Percentiles rank a stretch among this genome's conserved stretches.
Conservation (phyloP, 495 filamentous ascomycete genomes). For the Lophiotrema nucula region DNA sequence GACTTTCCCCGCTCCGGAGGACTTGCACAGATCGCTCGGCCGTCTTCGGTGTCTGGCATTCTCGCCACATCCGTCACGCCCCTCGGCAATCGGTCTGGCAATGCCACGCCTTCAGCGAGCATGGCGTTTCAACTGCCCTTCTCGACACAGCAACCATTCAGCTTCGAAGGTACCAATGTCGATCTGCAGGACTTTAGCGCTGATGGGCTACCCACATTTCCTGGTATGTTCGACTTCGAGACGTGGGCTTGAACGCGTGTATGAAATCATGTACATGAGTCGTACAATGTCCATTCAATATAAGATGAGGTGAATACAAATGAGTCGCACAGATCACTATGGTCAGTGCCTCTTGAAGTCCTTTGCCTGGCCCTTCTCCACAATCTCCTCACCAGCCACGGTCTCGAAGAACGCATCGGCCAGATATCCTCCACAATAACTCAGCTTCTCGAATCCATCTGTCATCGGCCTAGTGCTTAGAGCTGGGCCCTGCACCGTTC, state of each 20-base stretch:
- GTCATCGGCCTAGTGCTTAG: slow-evolving; percentile 3
- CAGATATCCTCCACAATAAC: slow-evolving; percentile 15
- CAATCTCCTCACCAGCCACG: slow-evolving; percentile 7
- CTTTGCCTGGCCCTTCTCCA: slow-evolving; percentile 2
- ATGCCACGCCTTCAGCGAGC: not conserved
- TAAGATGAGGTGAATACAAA: no score
- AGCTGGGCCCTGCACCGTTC: slow-evolving; percentile 5
- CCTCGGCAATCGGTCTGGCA: not conserved
- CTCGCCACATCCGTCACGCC: not conserved
- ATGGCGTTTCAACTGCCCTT: slow-evolving; percentile 1
- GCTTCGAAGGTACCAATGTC: not conserved
- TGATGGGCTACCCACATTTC: slow-evolving; percentile 1
- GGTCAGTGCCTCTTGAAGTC: slow-evolving; percentile 10
- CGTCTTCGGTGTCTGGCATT: slow-evolving; percentile 5
- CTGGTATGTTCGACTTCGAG: slow-evolving; percentile 12
- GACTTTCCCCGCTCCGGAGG: slow-evolving; percentile 4
- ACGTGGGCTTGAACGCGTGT: slow-evolving; percentile 5
- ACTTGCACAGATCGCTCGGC: not conserved
- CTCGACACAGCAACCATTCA: slow-evolving; percentile 5
- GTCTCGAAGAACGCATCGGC: slow-evolving; percentile 19
- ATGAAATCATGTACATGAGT: no score
- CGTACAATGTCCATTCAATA: no score
- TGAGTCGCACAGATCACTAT: no score
- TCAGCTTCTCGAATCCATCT: slow-evolving; percentile 18
- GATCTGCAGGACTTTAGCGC: not conserved